phyloP scores from a whole-genome alignment of 495 filamentous ascomycete species.

The Collariella sp. region DNA sequence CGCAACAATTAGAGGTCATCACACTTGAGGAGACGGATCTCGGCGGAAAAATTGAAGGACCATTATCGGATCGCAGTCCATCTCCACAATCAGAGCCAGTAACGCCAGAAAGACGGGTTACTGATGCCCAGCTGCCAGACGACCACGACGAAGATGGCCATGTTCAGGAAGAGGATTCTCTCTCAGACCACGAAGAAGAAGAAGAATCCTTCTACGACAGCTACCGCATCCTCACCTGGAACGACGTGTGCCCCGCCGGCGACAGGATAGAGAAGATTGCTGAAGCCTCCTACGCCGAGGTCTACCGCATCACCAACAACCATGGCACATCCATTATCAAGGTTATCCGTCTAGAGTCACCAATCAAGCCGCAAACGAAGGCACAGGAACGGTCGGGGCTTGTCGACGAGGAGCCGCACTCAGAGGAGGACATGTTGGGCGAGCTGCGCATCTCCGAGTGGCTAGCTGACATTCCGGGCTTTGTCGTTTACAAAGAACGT shows the following conservation, averaged over 20 bases:
- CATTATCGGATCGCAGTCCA: neutral
- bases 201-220: constrained; percentile 8
- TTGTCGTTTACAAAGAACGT: constrained; percentile 77
- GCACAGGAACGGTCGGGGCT: constrained; percentile 38
- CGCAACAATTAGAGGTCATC: neutral
- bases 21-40: neutral
- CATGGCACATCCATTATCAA: constrained; percentile 46
- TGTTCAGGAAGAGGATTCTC: neutral
- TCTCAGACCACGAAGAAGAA: neutral
- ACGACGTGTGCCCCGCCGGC: constrained; percentile 39
- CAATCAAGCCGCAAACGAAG: constrained; percentile 39
- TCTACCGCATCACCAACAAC: constrained; percentile 51
- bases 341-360: constrained; percentile 40
- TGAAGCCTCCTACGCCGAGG: constrained; percentile 60
- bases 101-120: neutral
- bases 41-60: neutral
- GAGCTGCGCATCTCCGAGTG: constrained; percentile 71
- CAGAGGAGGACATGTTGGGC: constrained; percentile 32
- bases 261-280: constrained; percentile 55
- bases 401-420: constrained; percentile 42
- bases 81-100: neutral
- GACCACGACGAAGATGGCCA: neutral
- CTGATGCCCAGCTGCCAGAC: neutral
- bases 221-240: constrained; percentile 41
- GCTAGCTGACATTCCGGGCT: constrained; percentile 74